A percentile compares a stretch with the other conserved stretches of the same genome.
These are phyloP conservation scores for Populus nigra DNA, from an alignment of 345 rosid species.

Conservation along the genomic window DNA sequence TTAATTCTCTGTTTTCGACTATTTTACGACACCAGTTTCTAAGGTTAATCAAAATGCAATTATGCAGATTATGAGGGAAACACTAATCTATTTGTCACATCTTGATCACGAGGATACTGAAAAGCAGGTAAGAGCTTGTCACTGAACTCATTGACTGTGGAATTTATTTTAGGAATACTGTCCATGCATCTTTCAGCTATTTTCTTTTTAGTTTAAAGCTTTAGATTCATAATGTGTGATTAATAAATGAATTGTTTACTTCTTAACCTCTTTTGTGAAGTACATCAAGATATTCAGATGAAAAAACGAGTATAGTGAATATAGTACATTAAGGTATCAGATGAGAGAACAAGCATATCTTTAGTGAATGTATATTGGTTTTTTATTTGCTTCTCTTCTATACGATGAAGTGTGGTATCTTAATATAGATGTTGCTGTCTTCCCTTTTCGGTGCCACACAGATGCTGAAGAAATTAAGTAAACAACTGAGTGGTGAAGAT, in stretches of 20 bases:
- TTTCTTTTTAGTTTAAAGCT: not conserved
- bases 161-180: not conserved
- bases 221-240: not conserved
- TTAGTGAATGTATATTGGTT: not conserved
- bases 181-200: not conserved
- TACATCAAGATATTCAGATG: not conserved
- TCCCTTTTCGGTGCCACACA: conserved; percentile 21
- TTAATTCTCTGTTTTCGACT: not conserved
- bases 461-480: conserved; percentile 95
- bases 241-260: not conserved
- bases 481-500: conserved; percentile 94
- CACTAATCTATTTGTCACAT: conserved; percentile 86
- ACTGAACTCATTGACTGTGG: not conserved
- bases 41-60: conserved; percentile 13
- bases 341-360: not conserved
- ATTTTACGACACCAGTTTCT: not conserved
- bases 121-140: conserved; percentile 62
- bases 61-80: conserved; percentile 96
- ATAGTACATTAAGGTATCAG: not conserved
- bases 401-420: not conserved
- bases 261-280: not conserved
- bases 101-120: conserved; percentile 98
- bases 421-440: conserved; percentile 6
- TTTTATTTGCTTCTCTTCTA: not conserved
- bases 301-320: not conserved